A percentile compares a stretch with the other conserved stretches of the same genome.
Conservation (phyloP, 2,329 filamentous ascomycete species). For the Microthyrium microscopicum region DNA sequence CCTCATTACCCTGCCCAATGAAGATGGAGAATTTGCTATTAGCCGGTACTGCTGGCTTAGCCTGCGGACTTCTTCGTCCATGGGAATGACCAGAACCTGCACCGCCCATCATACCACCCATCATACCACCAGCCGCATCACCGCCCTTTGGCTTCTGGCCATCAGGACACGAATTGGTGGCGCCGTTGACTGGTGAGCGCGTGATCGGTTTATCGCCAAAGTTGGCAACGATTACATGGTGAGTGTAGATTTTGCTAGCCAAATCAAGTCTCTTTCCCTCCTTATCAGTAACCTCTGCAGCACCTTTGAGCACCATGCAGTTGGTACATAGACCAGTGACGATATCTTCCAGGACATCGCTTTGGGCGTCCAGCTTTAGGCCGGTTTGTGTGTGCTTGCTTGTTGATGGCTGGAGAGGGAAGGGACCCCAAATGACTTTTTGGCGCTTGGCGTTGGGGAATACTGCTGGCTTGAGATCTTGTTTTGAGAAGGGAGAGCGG, state of each 20-base stretch:
- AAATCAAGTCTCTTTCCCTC: neutral
- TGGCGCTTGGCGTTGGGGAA: slow-evolving; percentile 2
- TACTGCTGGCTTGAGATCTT: neutral
- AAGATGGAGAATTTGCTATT: neutral
- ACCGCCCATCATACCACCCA: too few species aligned
- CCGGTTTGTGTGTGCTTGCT: neutral
- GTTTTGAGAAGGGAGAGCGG: neutral
- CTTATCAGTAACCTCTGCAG: neutral
- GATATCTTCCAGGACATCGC: slow-evolving; percentile 1
- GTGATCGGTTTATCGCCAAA: too few species aligned
- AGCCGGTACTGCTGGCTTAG: too few species aligned
- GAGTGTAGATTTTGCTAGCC: neutral
- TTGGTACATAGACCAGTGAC: slow-evolving; percentile 1
- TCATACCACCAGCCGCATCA: too few species aligned
- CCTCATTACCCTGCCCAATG: neutral
- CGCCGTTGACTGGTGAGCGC: too few species aligned
- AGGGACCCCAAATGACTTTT: slow-evolving; percentile 2
- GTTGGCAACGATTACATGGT: slow-evolving; percentile 2
- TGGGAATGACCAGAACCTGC: too few species aligned
- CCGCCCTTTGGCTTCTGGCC: too few species aligned
- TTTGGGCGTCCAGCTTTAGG: slow-evolving; percentile 1
- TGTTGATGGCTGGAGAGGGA: slow-evolving; percentile 3
- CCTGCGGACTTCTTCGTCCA: too few species aligned
- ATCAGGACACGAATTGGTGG: too few species aligned
- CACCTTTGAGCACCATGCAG: slow-evolving; percentile 1